phyloP scores from a whole-genome alignment of 345 rosid species.

The Rhizophora apiculata region DNA sequence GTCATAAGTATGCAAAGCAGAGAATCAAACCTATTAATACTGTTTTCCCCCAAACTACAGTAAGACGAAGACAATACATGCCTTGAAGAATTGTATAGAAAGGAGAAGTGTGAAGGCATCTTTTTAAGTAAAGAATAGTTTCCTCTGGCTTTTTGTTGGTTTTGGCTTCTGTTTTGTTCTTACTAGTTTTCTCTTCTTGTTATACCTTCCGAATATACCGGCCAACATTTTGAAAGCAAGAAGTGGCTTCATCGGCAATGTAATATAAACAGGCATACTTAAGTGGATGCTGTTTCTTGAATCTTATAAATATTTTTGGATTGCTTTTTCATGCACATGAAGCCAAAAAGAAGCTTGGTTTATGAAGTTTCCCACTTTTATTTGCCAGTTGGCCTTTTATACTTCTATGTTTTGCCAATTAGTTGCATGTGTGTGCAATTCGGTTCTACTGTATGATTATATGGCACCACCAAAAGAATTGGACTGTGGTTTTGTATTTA shows the following conservation, averaged over 20 bases:
- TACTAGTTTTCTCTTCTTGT: conserved; percentile 32
- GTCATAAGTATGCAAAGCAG: conserved; percentile 22
- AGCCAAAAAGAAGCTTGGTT: neutral
- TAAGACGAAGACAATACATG: conserved; percentile 15
- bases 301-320: too few relatives aligned
- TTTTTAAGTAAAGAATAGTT: conserved; percentile 24
- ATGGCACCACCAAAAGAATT: conserved; percentile 38
- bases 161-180: conserved; percentile 17
- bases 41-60: neutral
- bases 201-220: conserved; percentile 15
- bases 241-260: neutral
- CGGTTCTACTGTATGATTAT: neutral
- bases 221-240: conserved; percentile 22
- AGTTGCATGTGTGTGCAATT: conserved; percentile 34
- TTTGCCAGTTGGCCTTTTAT: neutral
- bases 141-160: conserved; percentile 22
- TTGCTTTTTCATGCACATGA: too few relatives aligned
- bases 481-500: conserved; percentile 1
- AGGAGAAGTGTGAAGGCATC: conserved; percentile 20
- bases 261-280: neutral
- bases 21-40: conserved; percentile 29
- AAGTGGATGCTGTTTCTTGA: too few relatives aligned
- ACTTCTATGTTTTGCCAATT: neutral
- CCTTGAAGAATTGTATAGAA: conserved; percentile 23
- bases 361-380: neutral